Evolutionary conservation across 2,329 filamentous ascomycete species (phyloP), one percentile per base, ranked within the genome.

Genomic region (Fusarium brevicatenulatum): DNA sequence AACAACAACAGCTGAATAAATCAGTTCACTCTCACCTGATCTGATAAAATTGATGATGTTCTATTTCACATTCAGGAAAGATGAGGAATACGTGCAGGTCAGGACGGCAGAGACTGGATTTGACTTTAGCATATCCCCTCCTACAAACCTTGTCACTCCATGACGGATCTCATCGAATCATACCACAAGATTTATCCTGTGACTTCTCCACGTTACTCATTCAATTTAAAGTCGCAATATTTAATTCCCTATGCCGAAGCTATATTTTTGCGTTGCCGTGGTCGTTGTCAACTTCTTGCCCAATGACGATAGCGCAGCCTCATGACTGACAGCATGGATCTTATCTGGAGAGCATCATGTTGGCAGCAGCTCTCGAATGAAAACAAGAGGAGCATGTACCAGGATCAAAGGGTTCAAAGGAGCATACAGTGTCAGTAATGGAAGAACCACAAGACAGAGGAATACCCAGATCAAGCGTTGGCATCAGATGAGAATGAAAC

Each of bases 141-240:
- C 30, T 7, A 23, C n/a, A 3, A 50, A 50, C 11, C n/a, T 23
- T 19, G 12, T 23, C 6, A 23, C 8, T 34, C 30, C 10, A 34
- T 34, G 8, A 2, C 28, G 19, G n/a, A 52, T 19, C 11, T 19
- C 21, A 13, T 19, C 21, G 2, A 50, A 32, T n/a, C 5, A n/a
- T 12, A 12, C 7, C 21, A 18, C 0, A 4, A 2, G 10, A n/a
- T 30, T 30, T 4, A 12, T 9, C 5, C 3, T 19, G 9, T 19
- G 18, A 19, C 16, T 37, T 19, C 4, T 37, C 36, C 13, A 5
- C 0, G 8, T 2, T n/a, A 2, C 4, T 8, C 19, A 8, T 2
- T 4, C 3, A 7, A 16, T 0, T 16, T 9, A 7, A 23, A 18
- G 10, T 7, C 21, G 1, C 2, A 13, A 7, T 13, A 4, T 9